Evolutionary conservation across 2,329 filamentous ascomycete genomes (phyloP).

Genomic region (Penicillium verrucosum): DNA sequence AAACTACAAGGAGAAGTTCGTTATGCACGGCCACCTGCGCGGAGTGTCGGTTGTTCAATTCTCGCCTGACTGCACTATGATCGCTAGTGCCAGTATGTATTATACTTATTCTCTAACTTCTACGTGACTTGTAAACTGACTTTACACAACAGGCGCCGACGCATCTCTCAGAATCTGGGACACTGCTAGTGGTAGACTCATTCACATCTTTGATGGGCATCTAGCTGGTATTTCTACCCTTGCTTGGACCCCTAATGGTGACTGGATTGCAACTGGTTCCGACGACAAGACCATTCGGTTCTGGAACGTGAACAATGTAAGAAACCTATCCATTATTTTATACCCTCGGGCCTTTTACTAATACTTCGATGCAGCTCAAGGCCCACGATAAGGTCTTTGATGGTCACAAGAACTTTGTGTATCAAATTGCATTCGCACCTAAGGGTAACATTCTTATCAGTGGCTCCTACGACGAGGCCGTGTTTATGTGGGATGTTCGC

Average conservation of each 20-base stretch:
- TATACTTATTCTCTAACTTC: neutral
- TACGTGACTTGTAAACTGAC: neutral
- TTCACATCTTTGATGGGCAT: conserved; percentile 89
- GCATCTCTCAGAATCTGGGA: conserved; percentile 91
- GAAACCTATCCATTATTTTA: conserved; percentile 1
- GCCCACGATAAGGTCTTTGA: conserved; percentile 62
- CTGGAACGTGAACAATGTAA: conserved; percentile 67
- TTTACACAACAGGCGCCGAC: conserved; percentile 62
- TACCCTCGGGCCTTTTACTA: neutral
- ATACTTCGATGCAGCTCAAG: conserved; percentile 43
- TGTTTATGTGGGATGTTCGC: conserved; percentile 94
- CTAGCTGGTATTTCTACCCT: conserved; percentile 88
- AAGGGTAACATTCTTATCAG: conserved; percentile 96
- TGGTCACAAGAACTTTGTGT: conserved; percentile 95
- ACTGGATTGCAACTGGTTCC: conserved; percentile 81
- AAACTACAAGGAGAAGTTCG: conserved; percentile 66
- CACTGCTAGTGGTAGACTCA: conserved; percentile 69
- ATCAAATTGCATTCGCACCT: conserved; percentile 90
- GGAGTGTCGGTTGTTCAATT: conserved; percentile 83
- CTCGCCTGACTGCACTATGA: conserved; percentile 84
- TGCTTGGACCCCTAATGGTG: conserved; percentile 89
- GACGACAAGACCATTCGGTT: conserved; percentile 95
- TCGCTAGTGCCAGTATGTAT: conserved; percentile 72
- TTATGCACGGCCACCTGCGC: conserved; percentile 72
- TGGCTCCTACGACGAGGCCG: conserved; percentile 94